Evolutionary conservation across 1,139 yeast genomes (phyloP), one percentile per base, ranked within the genome.

Genomic region (Geotrichum armillariae): DNA sequence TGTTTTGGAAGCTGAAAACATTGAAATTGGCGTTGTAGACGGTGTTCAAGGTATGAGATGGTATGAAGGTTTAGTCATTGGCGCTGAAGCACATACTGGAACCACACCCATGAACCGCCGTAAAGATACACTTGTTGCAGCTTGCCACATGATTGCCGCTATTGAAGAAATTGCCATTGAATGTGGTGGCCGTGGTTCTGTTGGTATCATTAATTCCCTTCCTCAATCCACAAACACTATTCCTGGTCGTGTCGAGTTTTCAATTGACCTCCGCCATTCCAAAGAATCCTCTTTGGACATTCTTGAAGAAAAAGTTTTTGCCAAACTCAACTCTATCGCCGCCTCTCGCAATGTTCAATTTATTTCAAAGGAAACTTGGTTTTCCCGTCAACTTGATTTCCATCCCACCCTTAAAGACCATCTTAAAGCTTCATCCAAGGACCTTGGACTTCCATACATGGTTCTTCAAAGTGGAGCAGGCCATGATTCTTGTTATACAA

Each of bases 41-140:
- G 86, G 86, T 17, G 87, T 77, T 20, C 89, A 84, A 64, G 86
- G 85, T 2, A 81, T 79, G 60, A 69, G 74, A 40, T 84, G 91
- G 90, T 71, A 73, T 53, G 76, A 74, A 46, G 72, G 81, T 16
- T 73, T 67, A 20, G 76, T 83, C 17, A 66, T 60, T 17, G 91
- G 91, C 23, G 76, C 73, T 58, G 83, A 86, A 3, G 81, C 80
- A 43, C 91, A 84, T 62, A 80, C 90, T 0, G 91, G 91, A 18
- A 81, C 90, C 1, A 84, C 91, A 0, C 90, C 90, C n/a, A 68
- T 84, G 70, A 66, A 67, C 39, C 71, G 77, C 39, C 74, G 91
- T 58, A 73, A 77, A 22, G 91, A 84, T 66, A 82, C 90, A 0
- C 61, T 84, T 48, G 70, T 80, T 18, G 77, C 82, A 1, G 76